Base-by-base conservation (phyloP, 345 rosid species). In the Eucalyptus tenuipes region DNA sequence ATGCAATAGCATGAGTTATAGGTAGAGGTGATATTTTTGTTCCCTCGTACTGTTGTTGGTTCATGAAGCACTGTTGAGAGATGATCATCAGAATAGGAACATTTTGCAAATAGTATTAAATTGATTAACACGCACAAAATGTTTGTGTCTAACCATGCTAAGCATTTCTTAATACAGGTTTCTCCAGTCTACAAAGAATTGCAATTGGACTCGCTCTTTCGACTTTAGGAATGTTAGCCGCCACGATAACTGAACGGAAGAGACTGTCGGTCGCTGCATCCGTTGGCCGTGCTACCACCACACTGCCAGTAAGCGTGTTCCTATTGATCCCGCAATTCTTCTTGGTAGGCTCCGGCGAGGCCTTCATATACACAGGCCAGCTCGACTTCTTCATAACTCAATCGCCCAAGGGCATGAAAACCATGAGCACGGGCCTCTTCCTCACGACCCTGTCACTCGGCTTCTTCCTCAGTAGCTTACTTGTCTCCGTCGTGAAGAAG, bases 341-440 rank as follows among this genome's bases (percentile, higher is more conserved):
- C 91, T 47, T 95, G 50, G 93, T 94, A 16, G 97, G 96, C 59
- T 44, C 95, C 11, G 97, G 95, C 8, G 97, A 95, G 90, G 95
- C 94, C 4, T 93, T 94, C 88, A 92, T 94, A 66, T 95, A 94
- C 94, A 91, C 95, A 2, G 97, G 97, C 79, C 95, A 94, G 90
- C 95, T 94, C 29, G 95, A 94, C 88, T 92, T 95, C 95, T 95
- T 95, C 93, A 93, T 94, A 86, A 95, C 96, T 10, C 92, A 93
- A 68, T 94, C 96, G 15, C 95, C 96, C 4, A 92, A 94, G 92
- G 94, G 96, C 88, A 94, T 94, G 96, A 95, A 94, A 90, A 95
- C 95, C 2, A 93, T 95, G 92, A 94, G 97, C 94, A 95, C 95
- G 2, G 97, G 95, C 17, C 94, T 95, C 52, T 95, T 94, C 93